Evolutionary conservation across 192 early-diverging fungal genomes (phyloP).

Genomic region (Coemansia sp.): DNA sequence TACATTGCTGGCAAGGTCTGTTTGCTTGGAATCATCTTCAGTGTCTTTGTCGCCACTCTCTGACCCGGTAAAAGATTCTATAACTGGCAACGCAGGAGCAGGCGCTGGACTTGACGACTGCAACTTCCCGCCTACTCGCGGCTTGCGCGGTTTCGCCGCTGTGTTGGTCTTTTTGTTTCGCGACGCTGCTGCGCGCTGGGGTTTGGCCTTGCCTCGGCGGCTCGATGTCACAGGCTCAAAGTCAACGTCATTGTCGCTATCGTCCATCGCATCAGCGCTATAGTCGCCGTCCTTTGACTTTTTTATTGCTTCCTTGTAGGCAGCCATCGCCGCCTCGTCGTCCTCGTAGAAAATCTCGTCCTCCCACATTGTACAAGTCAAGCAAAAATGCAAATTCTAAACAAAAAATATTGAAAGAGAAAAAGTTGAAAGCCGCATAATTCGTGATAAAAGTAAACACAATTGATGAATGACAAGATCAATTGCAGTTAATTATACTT

Average conservation of each 20-base stretch:
- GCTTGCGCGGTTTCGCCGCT: slow-evolving; percentile 24
- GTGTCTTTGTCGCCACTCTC: slow-evolving; percentile 22
- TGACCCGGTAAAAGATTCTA: neutral
- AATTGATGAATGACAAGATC: too few species aligned
- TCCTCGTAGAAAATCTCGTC: slow-evolving; percentile 50
- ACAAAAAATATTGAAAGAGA: neutral
- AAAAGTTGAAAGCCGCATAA: neutral
- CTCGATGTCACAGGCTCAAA: slow-evolving; percentile 30
- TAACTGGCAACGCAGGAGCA: neutral
- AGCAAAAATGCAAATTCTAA: neutral
- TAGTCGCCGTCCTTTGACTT: slow-evolving; percentile 3
- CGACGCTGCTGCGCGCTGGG: neutral
- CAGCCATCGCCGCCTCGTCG: slow-evolving; percentile 52
- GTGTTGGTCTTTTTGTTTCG: slow-evolving; percentile 3
- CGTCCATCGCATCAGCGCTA: slow-evolving; percentile 9
- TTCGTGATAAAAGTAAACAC: too few species aligned
- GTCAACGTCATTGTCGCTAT: slow-evolving; percentile 36
- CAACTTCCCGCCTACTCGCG: slow-evolving; percentile 7
- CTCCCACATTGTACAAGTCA: slow-evolving; percentile 30
- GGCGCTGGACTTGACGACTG: slow-evolving; percentile 24
- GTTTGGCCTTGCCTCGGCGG: slow-evolving; percentile 8
- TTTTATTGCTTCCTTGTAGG: slow-evolving; percentile 32
- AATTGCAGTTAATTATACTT: too few species aligned
- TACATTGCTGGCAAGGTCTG: neutral
- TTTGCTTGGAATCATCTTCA: slow-evolving; percentile 16